These are phyloP conservation scores for Skeletonema potamos DNA, from an alignment of 108 stramenopile genomes.

Conservation along the genomic window DNA sequence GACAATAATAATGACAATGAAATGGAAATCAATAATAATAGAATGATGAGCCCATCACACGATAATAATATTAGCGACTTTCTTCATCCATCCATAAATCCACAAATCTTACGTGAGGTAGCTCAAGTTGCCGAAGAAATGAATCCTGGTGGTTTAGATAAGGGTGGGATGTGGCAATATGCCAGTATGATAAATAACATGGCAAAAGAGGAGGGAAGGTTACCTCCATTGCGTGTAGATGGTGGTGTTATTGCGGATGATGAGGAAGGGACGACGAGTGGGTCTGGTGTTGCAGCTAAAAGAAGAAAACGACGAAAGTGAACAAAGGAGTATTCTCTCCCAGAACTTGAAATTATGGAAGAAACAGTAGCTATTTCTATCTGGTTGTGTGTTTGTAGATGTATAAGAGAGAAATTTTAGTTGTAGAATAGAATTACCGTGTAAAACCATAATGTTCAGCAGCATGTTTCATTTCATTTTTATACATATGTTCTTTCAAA, in stretches of 20 bases:
- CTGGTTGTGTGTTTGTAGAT: too few species aligned
- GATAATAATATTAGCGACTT: too few species aligned
- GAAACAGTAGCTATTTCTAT: too few species aligned
- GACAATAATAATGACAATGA: not conserved
- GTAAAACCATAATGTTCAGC: too few species aligned
- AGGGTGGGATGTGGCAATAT: constrained; percentile 46
- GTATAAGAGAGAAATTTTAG: too few species aligned
- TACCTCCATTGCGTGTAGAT: constrained; percentile 32
- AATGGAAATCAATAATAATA: not conserved
- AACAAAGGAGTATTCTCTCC: too few species aligned
- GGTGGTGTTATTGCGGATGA: constrained; percentile 1
- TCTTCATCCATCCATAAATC: constrained; percentile 37
- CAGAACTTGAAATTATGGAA: too few species aligned
- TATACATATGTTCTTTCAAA: too few species aligned
- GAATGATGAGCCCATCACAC: constrained; percentile 3
- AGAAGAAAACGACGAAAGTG: not conserved
- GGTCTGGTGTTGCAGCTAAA: not conserved
- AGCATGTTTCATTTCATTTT: too few species aligned
- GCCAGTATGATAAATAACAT: constrained; percentile 29
- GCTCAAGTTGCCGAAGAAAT: constrained; percentile 26
- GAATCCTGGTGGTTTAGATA: constrained; percentile 40
- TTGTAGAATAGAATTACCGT: too few species aligned
- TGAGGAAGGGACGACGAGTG: not conserved
- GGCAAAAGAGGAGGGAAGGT: constrained; percentile 7
- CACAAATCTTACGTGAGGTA: constrained; percentile 30